A percentile compares a stretch with the other conserved stretches of the same genome.
These are phyloP conservation scores for Fusarium temperatum DNA, from an alignment of 2,329 filamentous ascomycete species.

Conservation along the genomic window DNA sequence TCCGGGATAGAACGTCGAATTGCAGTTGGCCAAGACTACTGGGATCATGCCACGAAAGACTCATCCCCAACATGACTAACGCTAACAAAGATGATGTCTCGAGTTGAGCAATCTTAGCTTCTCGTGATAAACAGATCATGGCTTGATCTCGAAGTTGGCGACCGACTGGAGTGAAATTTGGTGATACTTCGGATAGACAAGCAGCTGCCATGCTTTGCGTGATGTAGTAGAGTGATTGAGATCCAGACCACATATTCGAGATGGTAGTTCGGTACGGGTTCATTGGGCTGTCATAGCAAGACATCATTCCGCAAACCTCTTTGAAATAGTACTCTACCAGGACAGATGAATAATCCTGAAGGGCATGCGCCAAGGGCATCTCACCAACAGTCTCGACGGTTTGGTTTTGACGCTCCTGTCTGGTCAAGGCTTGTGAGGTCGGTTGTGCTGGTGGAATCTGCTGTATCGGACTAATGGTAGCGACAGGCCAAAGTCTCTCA, in stretches of 20 bases:
- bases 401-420: not conserved
- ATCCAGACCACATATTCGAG: slow-evolving; percentile 65
- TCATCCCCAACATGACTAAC: slow-evolving; percentile 66
- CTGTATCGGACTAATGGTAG: not conserved
- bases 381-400: not conserved
- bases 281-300: slow-evolving; percentile 69
- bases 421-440: not conserved
- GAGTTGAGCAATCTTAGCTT: slow-evolving; percentile 56
- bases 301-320: slow-evolving; percentile 68
- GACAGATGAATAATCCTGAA: slow-evolving; percentile 58
- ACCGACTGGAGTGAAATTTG: slow-evolving; percentile 60
- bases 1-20: slow-evolving; percentile 31
- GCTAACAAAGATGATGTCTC: slow-evolving; percentile 66
- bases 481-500: slow-evolving; percentile 20
- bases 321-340: slow-evolving; percentile 72
- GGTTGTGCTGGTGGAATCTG: not conserved
- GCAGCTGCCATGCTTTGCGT: slow-evolving; percentile 73
- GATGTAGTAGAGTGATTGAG: slow-evolving; percentile 65
- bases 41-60: slow-evolving; percentile 68
- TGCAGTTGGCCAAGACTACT: slow-evolving; percentile 56
- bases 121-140: slow-evolving; percentile 60
- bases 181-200: slow-evolving; percentile 62
- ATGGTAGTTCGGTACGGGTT: slow-evolving; percentile 70
- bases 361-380: slow-evolving; percentile 26
- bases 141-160: slow-evolving; percentile 55